A percentile compares a stretch with the other conserved stretches of the same genome.
Evolutionary conservation across 1,284 basidiomycete species (phyloP).

Genomic region (Tremellales sp.): DNA sequence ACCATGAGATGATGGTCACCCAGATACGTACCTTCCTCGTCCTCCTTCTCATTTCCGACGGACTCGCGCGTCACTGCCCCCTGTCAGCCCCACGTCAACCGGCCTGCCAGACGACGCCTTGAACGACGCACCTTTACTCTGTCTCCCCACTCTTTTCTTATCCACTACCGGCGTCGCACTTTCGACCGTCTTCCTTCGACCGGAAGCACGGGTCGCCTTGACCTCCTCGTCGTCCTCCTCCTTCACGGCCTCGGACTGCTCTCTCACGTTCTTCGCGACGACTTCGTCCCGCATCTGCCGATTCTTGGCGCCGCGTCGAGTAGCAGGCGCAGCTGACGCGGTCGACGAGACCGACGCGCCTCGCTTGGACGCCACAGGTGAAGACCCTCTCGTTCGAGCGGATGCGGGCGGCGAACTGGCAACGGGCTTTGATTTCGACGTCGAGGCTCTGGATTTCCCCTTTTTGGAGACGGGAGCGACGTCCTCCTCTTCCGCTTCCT

Average conservation of each 20-base stretch:
- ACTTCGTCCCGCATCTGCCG: slow-evolving; percentile 36
- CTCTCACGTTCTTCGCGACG: slow-evolving; percentile 31
- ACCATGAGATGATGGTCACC: no score
- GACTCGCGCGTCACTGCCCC: slow-evolving; percentile 2
- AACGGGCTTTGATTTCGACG: slow-evolving; percentile 8
- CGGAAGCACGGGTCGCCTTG: slow-evolving; percentile 22
- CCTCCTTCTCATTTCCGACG: background rate
- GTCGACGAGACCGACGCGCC: slow-evolving; percentile 30
- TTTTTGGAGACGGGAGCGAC: slow-evolving; percentile 1
- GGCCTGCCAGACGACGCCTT: background rate
- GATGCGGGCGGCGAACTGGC: slow-evolving; percentile 21
- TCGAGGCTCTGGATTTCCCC: slow-evolving; percentile 4
- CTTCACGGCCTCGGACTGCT: slow-evolving; percentile 29
- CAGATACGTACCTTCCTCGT: slow-evolving; percentile 2
- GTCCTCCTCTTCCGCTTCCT: slow-evolving; percentile 1
- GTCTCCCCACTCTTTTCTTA: slow-evolving; percentile 8
- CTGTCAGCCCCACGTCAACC: slow-evolving; percentile 7
- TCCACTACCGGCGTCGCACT: slow-evolving; percentile 4
- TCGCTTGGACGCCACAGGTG: slow-evolving; percentile 26
- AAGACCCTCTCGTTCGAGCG: slow-evolving; percentile 17
- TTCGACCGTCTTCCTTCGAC: slow-evolving; percentile 21
- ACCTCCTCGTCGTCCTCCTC: slow-evolving; percentile 23
- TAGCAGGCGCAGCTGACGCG: slow-evolving; percentile 19
- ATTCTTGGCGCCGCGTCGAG: slow-evolving; percentile 6
- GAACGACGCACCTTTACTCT: slow-evolving; percentile 3